Evolutionary conservation across 139 green algal genomes (phyloP).

Genomic region (Ulvella scutata): DNA sequence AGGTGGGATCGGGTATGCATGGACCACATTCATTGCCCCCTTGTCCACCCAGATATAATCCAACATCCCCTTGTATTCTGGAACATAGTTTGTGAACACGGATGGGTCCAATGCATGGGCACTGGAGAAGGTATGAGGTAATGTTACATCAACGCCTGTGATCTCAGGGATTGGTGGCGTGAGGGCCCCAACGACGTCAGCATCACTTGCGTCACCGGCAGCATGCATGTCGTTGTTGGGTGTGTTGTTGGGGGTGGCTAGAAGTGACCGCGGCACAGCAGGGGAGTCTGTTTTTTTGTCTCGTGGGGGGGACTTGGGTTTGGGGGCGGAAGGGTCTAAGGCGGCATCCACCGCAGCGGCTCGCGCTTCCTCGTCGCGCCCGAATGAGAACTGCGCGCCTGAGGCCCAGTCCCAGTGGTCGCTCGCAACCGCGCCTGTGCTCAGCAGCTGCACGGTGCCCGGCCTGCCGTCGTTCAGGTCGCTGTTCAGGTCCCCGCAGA

Average conservation of each 20-base stretch:
- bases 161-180: not conserved
- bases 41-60: constrained; percentile 62
- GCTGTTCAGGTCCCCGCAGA: constrained; percentile 76
- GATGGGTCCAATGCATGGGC: not conserved
- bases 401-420: constrained; percentile 71
- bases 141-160: not conserved
- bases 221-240: too few relatives aligned
- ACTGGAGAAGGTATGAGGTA: not conserved
- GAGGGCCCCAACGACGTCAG: not conserved
- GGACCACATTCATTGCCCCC: not conserved
- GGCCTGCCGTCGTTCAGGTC: constrained; percentile 75
- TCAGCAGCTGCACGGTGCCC: constrained; percentile 66
- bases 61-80: constrained; percentile 61
- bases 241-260: too few relatives aligned
- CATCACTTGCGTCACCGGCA: not conserved
- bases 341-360: not conserved
- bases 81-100: constrained; percentile 50
- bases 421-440: constrained; percentile 28
- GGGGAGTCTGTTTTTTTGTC: too few relatives aligned
- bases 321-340: too few relatives aligned
- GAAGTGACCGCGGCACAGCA: too few relatives aligned
- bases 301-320: too few relatives aligned
- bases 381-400: constrained; percentile 52
- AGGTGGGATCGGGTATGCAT: constrained; percentile 19
- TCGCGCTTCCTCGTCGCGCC: not conserved